Evolutionary conservation across 129 eudicot genomes (phyloP), one percentile per base, ranked within the genome.

Genomic region (Glebionis coronaria): DNA sequence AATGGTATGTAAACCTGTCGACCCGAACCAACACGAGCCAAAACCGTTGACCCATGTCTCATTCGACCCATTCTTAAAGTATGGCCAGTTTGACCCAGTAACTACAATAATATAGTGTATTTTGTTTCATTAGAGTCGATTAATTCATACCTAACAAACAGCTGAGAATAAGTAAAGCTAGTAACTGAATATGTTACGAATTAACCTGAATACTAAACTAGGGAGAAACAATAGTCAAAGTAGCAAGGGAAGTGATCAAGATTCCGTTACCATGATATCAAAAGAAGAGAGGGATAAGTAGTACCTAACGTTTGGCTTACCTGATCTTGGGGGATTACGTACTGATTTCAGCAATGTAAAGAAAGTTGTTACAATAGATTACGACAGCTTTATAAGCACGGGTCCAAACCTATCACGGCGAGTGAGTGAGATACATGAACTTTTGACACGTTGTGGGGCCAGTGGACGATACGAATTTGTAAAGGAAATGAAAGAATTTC

Each of bases 401-500:
- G 65, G 84, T 68, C 72, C 91, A 9, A 72, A 60, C 60, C 80
- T 90, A 12, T 44, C 75, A 0, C 18, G 63, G n/a, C 65, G 73
- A 20, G 81, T 80, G 52, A 21, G 54, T n/a, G 92, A 90, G 67
- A 82, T 78, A 19, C 71, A 68, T 12, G 76, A 72, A 42, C 80
- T 76, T 25, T 69, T 87, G 68, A 69, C 44, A 23, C 66, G 12
- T 4, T 83, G 90, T 76, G 76, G 76, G 28, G 70, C 56, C 12
- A 16, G 63, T 27, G 84, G 58, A 53, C 63, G 73, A 56, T 86
- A 78, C 11, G 80, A 73, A 29, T 90, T 90, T 73, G 64, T 79
- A 61, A 73, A 65, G 68, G 90, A 84, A 69, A 87, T 82, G 89
- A 87, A 81, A 74, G 95, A 83, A 27, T 90, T 90, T 65, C 44